phyloP scores from a whole-genome alignment of 2,329 filamentous ascomycete species.

The Camillea tinctor region DNA sequence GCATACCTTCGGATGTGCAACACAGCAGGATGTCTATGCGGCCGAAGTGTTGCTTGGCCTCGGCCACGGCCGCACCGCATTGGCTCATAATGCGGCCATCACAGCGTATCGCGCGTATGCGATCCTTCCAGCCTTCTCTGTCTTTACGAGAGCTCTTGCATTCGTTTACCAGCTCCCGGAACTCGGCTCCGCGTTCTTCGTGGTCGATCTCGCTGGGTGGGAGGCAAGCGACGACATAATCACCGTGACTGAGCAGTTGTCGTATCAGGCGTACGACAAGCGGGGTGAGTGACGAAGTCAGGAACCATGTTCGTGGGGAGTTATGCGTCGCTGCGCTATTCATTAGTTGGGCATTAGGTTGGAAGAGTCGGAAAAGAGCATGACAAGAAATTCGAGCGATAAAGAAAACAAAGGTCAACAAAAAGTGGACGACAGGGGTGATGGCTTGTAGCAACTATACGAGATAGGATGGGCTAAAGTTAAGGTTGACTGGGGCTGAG shows the following conservation, averaged over 20 bases:
- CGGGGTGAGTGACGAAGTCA: slow-evolving; percentile 83
- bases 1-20: slow-evolving; percentile 78
- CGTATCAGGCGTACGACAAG: slow-evolving; percentile 80
- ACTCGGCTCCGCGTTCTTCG: slow-evolving; percentile 72
- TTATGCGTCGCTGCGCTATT: slow-evolving; percentile 59
- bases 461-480: too few species aligned
- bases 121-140: slow-evolving; percentile 76
- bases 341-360: slow-evolving; percentile 32
- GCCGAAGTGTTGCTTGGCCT: slow-evolving; percentile 81
- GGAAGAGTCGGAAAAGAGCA: slow-evolving; percentile 13
- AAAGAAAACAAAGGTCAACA: neutral
- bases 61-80: slow-evolving; percentile 82
- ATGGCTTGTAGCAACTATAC: too few species aligned
- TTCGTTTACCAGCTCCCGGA: slow-evolving; percentile 73
- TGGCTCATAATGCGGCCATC: slow-evolving; percentile 63
- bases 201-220: slow-evolving; percentile 77
- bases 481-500: neutral
- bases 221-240: slow-evolving; percentile 83
- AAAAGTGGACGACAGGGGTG: too few species aligned
- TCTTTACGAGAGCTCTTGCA: slow-evolving; percentile 62
- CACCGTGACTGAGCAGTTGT: slow-evolving; percentile 83
- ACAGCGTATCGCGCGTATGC: slow-evolving; percentile 65
- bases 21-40: slow-evolving; percentile 87
- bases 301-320: slow-evolving; percentile 85
- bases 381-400: neutral